These are phyloP conservation scores for Handroanthus guayacan DNA, from an alignment of 257 asterid genomes.

Conservation along the genomic window DNA sequence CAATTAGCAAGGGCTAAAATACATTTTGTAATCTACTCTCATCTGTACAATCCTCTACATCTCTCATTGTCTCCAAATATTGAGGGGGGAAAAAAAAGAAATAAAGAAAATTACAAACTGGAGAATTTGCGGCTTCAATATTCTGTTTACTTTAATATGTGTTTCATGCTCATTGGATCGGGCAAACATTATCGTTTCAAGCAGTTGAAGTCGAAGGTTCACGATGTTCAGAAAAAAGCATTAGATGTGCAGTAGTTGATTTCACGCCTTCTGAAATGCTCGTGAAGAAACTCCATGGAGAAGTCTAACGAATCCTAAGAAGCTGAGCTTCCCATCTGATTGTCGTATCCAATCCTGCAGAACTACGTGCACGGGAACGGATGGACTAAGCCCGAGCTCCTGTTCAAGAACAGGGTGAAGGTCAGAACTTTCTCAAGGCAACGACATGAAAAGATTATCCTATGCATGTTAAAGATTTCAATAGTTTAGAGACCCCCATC, in stretches of 20 bases:
- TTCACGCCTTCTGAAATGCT: conserved; percentile 65
- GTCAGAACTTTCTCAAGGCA: conserved; percentile 15
- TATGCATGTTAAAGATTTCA: no score
- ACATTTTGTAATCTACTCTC: conserved; percentile 50
- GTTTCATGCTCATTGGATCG: conserved; percentile 5
- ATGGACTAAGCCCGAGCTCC: conserved; percentile 92
- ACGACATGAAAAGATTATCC: neutral
- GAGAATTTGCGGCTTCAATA: conserved; percentile 8
- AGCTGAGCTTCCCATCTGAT: conserved; percentile 92
- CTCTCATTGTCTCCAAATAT: conserved; percentile 41
- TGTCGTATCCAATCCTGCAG: conserved; percentile 96
- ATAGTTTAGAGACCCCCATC: no score
- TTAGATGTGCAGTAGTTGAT: conserved; percentile 16
- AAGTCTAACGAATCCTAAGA: conserved; percentile 88
- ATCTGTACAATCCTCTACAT: conserved; percentile 63
- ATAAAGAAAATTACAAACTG: conserved; percentile 23
- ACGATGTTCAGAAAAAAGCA: neutral
- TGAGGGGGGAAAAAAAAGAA: conserved; percentile 6
- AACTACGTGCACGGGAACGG: conserved; percentile 90
- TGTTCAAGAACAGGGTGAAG: conserved; percentile 25
- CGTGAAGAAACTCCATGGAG: conserved; percentile 87
- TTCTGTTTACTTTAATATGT: conserved; percentile 5
- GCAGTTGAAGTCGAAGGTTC: neutral
- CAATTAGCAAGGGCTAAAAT: conserved; percentile 27
- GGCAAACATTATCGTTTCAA: neutral